Evolutionary conservation across 2,329 filamentous ascomycete genomes (phyloP).

Genomic region (Ceratocystis lukuohia): DNA sequence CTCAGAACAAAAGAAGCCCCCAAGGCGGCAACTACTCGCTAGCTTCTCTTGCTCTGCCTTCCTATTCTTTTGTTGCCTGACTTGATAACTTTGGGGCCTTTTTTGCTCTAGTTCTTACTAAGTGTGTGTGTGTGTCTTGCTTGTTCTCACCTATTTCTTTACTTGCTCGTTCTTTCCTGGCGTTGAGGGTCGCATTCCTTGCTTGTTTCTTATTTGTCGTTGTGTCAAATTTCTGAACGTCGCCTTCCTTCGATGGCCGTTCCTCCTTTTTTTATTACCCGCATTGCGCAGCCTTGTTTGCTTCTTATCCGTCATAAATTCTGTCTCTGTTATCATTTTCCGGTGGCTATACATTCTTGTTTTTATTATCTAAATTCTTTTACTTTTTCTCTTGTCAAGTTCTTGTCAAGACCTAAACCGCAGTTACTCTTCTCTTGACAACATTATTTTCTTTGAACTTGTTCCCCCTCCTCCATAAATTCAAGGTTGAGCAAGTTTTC

Average conservation of each 20-base stretch:
- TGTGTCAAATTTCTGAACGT: not conserved
- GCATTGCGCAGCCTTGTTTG: not conserved
- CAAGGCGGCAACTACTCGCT: not conserved
- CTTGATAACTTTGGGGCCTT: not conserved
- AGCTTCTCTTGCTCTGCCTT: not conserved
- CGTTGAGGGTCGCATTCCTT: not conserved
- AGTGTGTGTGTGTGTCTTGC: not conserved
- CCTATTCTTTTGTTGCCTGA: not conserved
- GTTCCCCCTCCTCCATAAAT: not conserved
- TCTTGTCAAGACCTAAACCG: too few relatives aligned
- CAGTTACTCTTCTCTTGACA: not conserved
- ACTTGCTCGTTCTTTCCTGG: not conserved
- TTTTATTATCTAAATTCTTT: not conserved
- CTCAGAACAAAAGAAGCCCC: not conserved
- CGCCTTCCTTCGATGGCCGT: not conserved
- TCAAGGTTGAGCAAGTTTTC: constrained; percentile 33
- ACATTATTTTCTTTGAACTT: not conserved
- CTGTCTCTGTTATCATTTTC: not conserved
- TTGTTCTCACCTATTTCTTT: not conserved
- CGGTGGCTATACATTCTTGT: not conserved
- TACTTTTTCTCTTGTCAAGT: not conserved
- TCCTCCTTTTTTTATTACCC: not conserved
- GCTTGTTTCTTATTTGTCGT: not conserved
- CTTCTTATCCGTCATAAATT: not conserved
- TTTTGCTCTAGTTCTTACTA: not conserved